phyloP scores from a whole-genome alignment of 768 basidiomycete species.

The Rhodotorula toruloides region DNA sequence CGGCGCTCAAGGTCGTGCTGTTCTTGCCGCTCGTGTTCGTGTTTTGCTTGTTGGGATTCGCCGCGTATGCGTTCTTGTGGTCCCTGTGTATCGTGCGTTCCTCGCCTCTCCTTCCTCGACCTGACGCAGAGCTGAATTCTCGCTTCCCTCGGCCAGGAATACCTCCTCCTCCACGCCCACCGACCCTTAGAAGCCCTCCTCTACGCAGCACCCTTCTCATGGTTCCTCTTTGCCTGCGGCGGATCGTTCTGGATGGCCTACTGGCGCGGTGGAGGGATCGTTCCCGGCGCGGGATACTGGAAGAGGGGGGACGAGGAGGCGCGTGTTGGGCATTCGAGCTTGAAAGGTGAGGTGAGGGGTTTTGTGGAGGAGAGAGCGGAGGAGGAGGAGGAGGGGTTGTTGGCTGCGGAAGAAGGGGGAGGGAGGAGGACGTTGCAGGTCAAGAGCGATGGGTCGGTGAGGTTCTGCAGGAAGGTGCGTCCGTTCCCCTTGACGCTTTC shows the following conservation, averaged over 20 bases:
- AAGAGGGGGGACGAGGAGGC: constrained; percentile 10
- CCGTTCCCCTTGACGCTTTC: too few species aligned
- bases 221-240: constrained; percentile 2
- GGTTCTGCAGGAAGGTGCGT: constrained; percentile 33
- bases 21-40: constrained; percentile 19
- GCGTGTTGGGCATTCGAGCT: background rate
- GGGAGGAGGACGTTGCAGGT: constrained; percentile 11
- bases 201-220: background rate
- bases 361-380: background rate
- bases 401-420: background rate
- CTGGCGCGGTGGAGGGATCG: constrained; percentile 12
- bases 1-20: background rate
- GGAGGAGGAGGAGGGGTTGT: background rate
- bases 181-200: background rate
- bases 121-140: background rate
- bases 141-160: background rate
- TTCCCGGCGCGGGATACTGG: constrained; percentile 5
- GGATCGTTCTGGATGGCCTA: constrained; percentile 15
- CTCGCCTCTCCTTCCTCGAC: too few species aligned
- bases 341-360: background rate
- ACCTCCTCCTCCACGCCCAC: background rate
- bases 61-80: constrained; percentile 7
- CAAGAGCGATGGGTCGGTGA: constrained; percentile 24
- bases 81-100: constrained; percentile 11
- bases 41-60: constrained; percentile 10